Percentiles rank a stretch among this genome's conserved stretches.
Evolutionary conservation across 2,329 filamentous ascomycete genomes (phyloP).

Genomic region (Fusarium sp.): DNA sequence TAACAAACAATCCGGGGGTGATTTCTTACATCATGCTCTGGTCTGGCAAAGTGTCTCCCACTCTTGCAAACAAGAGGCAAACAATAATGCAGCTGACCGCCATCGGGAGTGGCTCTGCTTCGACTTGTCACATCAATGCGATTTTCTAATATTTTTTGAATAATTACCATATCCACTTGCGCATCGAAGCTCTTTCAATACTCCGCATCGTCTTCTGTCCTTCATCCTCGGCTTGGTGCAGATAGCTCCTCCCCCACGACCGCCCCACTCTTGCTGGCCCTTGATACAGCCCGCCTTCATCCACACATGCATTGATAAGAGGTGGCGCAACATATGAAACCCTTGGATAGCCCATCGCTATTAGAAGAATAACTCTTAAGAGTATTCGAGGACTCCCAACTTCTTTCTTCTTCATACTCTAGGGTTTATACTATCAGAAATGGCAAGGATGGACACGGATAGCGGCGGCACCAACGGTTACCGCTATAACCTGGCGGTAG

Average conservation of each 20-base stretch:
- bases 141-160: not conserved
- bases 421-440: not conserved
- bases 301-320: constrained; percentile 25
- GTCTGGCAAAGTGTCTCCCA: not conserved
- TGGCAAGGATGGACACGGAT: constrained; percentile 8
- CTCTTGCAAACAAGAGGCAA: constrained; percentile 27
- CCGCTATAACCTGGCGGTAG: constrained; percentile 69
- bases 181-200: not conserved
- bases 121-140: not conserved
- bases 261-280: constrained; percentile 23
- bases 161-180: not conserved
- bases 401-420: not conserved
- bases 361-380: not conserved
- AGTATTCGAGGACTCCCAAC: not conserved
- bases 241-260: constrained; percentile 13
- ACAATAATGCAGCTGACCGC: constrained; percentile 26
- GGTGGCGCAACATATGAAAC: constrained; percentile 14
- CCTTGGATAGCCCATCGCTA: not conserved
- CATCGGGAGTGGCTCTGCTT: constrained; percentile 5
- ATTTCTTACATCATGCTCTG: constrained; percentile 11
- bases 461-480: constrained; percentile 5
- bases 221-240: constrained; percentile 28
- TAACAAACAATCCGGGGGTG: constrained; percentile 18
- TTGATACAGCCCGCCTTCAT: constrained; percentile 26
- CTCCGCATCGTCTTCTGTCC: not conserved